Base-by-base conservation (phyloP, 2,329 filamentous ascomycete genomes). In the Aureobasidium sp. region DNA sequence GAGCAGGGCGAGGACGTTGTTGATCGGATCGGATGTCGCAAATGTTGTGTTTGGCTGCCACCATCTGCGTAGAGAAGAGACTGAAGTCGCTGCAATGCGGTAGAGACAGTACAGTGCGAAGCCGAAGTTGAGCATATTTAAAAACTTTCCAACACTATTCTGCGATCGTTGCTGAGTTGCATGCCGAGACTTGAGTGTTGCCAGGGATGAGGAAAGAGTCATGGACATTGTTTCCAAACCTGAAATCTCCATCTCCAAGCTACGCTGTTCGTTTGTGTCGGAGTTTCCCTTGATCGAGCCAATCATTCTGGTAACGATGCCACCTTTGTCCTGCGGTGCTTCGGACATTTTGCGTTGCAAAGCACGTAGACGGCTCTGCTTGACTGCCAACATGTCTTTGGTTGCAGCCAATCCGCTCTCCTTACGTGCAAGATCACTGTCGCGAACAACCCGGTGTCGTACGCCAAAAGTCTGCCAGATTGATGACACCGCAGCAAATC, bases 41-140 rank as follows among this genome's bases (percentile, higher is more conserved):
- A 90, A 87, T 41, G 83, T 75, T 9, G 76, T 74, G 49, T 70
- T 73, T 27, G 75, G 76, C 47, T 71, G 69, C 66, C 69, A 71
- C 59, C 73, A 71, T 9, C 89, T 86, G 5, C 86, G 86, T 5
- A 89, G 66, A 1, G 85, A 87, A 1, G 88, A 87, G 5, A 92
- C 70, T 0, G 81, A 80, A 0, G 89, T 94, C 1, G 90, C 88
- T 20, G 84, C 72, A 66, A 96, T 88, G 60, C 91, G 88, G 75
- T 94, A 95, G 37, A 93, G 77, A 77, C 91, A 96, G 79, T 96
- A 96, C 53, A 88, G 66, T 60, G 89, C 87, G 73, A 96, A 96
- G 25, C 80, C 74, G 66, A 89, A 88, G 47, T 86, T 81, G 64
- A 80, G 83, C 77, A 86, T 71, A 29, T 87, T 78, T 41, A 90